Conservation (phyloP, 2,329 filamentous ascomycete genomes). For the Ustilaginoidea virens region DNA sequence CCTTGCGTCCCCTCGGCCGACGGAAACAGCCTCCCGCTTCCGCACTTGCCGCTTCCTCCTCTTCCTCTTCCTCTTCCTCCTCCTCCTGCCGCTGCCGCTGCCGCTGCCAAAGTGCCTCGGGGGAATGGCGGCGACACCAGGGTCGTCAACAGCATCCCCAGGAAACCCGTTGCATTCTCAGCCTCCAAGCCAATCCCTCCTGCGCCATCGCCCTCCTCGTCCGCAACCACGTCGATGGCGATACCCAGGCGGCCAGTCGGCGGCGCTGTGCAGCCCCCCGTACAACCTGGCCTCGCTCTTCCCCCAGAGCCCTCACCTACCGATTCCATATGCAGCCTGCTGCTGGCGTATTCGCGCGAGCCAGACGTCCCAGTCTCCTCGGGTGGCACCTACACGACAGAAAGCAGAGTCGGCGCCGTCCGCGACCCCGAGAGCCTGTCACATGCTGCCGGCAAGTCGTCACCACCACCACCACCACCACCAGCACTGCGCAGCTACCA, state of each 20-base stretch:
- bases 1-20: constrained; percentile 28
- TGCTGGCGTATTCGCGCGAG: constrained; percentile 38
- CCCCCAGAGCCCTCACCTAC: constrained; percentile 22
- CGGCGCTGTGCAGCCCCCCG: constrained; percentile 2
- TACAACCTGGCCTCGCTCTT: constrained; percentile 5
- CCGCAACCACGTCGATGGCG: constrained; percentile 11
- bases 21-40: constrained; percentile 7
- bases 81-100: constrained; percentile 9
- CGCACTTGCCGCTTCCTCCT: constrained; percentile 7
- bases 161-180: constrained; percentile 9
- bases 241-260: constrained; percentile 22
- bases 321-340: constrained; percentile 36
- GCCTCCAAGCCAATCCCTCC: constrained; percentile 1
- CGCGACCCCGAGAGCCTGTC: constrained; percentile 1
- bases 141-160: constrained; percentile 5
- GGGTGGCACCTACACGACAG: constrained; percentile 5
- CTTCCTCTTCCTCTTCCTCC: constrained; percentile 12
- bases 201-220: constrained; percentile 6
- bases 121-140: constrained; percentile 8
- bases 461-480: not conserved
- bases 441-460: no score
- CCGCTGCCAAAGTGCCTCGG: constrained; percentile 11
- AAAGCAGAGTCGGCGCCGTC: constrained; percentile 1
- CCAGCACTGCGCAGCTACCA: not conserved
- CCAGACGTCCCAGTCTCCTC: constrained; percentile 21